Conservation (phyloP, 148 eudicot species). For the Rhododendron mucronatum region DNA sequence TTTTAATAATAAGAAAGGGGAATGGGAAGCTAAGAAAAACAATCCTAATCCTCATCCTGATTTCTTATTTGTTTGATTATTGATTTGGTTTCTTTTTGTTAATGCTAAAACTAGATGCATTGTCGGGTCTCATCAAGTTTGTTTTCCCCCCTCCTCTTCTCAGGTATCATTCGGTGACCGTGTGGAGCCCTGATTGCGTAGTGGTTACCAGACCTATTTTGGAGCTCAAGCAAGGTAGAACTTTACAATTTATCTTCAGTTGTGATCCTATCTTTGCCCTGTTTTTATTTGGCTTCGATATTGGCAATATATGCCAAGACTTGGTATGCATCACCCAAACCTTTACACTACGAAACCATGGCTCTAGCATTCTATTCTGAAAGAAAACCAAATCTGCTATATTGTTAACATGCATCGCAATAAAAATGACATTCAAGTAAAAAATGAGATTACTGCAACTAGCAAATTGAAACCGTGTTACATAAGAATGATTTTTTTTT, state of each 20-base stretch:
- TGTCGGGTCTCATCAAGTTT: neutral
- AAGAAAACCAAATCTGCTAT: slow-evolving; percentile 98
- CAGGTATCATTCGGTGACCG: no score
- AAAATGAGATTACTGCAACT: neutral
- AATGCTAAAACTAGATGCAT: no score
- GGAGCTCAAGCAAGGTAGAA: no score
- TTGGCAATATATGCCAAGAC: slow-evolving; percentile 91
- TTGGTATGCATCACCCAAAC: slow-evolving; percentile 73
- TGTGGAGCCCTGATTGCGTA: no score
- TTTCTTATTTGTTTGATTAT: neutral
- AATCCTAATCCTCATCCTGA: neutral
- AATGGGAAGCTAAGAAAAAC: neutral
- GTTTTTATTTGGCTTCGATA: slow-evolving; percentile 41
- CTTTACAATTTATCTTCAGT: no score
- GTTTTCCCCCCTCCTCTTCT: neutral
- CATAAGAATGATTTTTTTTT: neutral
- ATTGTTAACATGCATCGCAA: slow-evolving; percentile 43
- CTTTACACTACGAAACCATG: slow-evolving; percentile 82
- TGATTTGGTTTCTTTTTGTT: neutral
- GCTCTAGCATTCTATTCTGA: slow-evolving; percentile 99
- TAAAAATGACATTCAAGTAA: neutral
- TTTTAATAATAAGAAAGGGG: no score
- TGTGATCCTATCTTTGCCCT: no score
- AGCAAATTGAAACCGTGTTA: neutral
- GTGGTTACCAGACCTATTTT: no score